A percentile compares a stretch with the other conserved stretches of the same genome.
Evolutionary conservation across 371 early-diverging fungal genomes (phyloP).

Genomic region (Syncephalastrum sp.): DNA sequence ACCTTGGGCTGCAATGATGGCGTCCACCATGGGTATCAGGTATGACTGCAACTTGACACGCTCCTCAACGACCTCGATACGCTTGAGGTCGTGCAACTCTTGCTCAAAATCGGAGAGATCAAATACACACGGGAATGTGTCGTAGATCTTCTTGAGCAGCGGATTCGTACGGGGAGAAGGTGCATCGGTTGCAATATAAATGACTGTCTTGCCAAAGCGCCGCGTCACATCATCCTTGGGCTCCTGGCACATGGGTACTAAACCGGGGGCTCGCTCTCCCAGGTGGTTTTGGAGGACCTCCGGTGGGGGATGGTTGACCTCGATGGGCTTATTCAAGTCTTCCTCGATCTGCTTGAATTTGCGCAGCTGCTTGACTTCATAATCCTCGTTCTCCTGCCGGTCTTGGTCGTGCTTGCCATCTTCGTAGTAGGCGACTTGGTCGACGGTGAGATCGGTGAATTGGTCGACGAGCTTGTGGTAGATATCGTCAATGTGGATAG

Average conservation of each 20-base stretch:
- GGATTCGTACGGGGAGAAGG: conserved; percentile 53
- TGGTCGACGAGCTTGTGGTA: conserved; percentile 39
- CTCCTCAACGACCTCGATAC: conserved; percentile 47
- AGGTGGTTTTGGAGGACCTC: conserved; percentile 21
- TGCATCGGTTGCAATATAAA: conserved; percentile 64
- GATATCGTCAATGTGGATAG: conserved; percentile 46
- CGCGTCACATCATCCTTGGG: conserved; percentile 8
- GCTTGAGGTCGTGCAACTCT: conserved; percentile 39
- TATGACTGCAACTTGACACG: conserved; percentile 49
- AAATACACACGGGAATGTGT: conserved; percentile 62
- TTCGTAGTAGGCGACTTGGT: conserved; percentile 25
- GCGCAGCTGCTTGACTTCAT: conserved; percentile 40
- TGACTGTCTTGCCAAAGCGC: conserved; percentile 27
- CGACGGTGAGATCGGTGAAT: conserved; percentile 37
- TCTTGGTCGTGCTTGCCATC: conserved; percentile 35
- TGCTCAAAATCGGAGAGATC: conserved; percentile 52
- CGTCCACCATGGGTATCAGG: conserved; percentile 66
- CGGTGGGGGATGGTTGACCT: conserved; percentile 35
- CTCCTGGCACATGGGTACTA: conserved; percentile 4
- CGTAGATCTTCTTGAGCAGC: conserved; percentile 54
- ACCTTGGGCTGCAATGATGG: conserved; percentile 61
- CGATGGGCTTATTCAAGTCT: conserved; percentile 20
- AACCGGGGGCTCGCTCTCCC: conserved; percentile 13
- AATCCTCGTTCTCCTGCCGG: conserved; percentile 36
- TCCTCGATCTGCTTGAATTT: conserved; percentile 14